phyloP scores from a whole-genome alignment of 345 rosid genomes.

The Jatropha curcas region DNA sequence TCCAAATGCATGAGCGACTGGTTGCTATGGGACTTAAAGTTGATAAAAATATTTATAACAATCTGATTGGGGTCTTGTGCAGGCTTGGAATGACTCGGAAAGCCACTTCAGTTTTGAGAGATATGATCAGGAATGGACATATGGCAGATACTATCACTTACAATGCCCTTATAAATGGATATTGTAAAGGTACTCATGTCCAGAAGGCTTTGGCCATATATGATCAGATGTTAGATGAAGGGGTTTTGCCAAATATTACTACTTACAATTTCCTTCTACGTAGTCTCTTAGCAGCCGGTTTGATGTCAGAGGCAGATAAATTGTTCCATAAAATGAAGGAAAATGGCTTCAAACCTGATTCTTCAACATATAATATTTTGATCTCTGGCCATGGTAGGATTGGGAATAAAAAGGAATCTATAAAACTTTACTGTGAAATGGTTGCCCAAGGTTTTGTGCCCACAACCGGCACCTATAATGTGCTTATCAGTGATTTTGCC shows the following conservation, averaged over 20 bases:
- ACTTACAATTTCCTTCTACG: conserved; percentile 74
- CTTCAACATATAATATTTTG: conserved; percentile 65
- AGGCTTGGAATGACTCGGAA: conserved; percentile 73
- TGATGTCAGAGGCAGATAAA: conserved; percentile 47
- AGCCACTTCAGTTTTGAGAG: conserved; percentile 55
- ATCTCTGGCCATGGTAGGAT: conserved; percentile 67
- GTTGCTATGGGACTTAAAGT: conserved; percentile 55
- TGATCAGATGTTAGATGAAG: conserved; percentile 53
- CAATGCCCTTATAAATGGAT: conserved; percentile 74
- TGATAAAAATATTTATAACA: conserved; percentile 55
- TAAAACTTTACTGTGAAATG: conserved; percentile 75
- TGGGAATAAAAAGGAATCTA: conserved; percentile 65
- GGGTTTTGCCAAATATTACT: conserved; percentile 51
- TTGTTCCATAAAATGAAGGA: conserved; percentile 61
- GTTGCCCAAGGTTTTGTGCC: conserved; percentile 71
- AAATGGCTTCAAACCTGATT: conserved; percentile 55
- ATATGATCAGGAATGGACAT: conserved; percentile 57
- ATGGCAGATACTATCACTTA: conserved; percentile 53
- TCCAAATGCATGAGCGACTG: conserved; percentile 60
- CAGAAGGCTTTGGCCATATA: conserved; percentile 51
- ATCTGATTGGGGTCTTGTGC: conserved; percentile 63
- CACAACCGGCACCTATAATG: conserved; percentile 70
- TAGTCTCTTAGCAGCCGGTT: conserved; percentile 53
- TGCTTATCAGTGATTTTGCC: conserved; percentile 63
- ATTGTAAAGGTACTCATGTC: conserved; percentile 56